Conservation (phyloP, 805 yeast species). For the Ogataea paradorogensis region DNA sequence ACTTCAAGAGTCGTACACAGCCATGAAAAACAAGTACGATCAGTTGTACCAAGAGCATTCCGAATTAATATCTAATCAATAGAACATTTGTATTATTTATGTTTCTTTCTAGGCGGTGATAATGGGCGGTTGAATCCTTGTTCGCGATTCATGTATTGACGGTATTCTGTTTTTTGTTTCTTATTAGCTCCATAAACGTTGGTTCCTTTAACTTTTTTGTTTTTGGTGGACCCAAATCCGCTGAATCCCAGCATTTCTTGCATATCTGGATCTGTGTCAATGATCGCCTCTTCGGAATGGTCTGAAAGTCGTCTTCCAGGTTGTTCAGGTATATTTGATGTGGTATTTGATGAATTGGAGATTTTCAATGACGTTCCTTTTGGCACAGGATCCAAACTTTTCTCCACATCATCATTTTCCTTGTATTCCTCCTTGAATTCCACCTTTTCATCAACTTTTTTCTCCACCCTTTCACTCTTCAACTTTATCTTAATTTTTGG, state of each 20-base stretch:
- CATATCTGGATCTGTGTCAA: conserved; percentile 5
- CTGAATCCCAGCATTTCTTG: conserved; percentile 52
- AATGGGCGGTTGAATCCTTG: conserved; percentile 56
- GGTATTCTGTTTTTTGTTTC: conserved; percentile 41
- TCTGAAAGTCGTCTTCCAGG: conserved; percentile 3
- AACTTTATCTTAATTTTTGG: conserved; percentile 24
- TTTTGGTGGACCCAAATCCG: conserved; percentile 54
- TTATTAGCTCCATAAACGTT: conserved; percentile 42
- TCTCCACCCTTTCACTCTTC: conserved; percentile 6
- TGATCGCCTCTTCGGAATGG: conserved; percentile 1
- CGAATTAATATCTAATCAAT: conserved; percentile 27
- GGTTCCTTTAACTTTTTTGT: conserved; percentile 51
- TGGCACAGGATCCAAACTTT: too few relatives aligned
- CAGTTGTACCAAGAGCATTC: conserved; percentile 51
- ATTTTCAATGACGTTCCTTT: too few relatives aligned
- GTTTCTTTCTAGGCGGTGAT: conserved; percentile 41
- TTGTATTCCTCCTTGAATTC: background rate
- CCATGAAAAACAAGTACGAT: conserved; percentile 58
- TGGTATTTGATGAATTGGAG: too few relatives aligned
- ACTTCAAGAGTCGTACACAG: conserved; percentile 57
- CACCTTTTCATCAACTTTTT: background rate
- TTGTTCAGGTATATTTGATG: background rate
- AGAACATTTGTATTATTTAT: conserved; percentile 9
- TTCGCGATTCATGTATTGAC: conserved; percentile 59
- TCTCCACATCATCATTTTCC: background rate